Evolutionary conservation across 805 yeast genomes (phyloP), one percentile per base, ranked within the genome.

Genomic region (Pichia ethanolica): DNA sequence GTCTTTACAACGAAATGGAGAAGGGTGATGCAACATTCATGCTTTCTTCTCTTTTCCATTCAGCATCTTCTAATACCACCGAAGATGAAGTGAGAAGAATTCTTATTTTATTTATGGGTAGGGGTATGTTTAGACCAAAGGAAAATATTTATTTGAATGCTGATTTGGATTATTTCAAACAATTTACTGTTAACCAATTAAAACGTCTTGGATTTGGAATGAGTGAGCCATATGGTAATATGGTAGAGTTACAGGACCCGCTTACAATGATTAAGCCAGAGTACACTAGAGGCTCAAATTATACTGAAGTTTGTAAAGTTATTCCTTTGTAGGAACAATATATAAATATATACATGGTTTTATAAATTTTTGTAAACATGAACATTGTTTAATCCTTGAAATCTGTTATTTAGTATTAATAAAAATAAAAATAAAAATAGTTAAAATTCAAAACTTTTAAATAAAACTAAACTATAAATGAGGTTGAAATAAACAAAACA

Each of bases 21-120:
- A 56, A 59, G 40, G 69, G 69, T 27, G 70, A 66, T 49, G 60
- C 53, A 1, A 58, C 59, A 27, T 62, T 65, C 44, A 59, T 65
- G 66, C 53, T 65, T 32, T 68, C 59, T 4, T 60, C 66, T 6
- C 53, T 58, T 20, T 57, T 58, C 49, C 69, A 66, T 54, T 68
- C 62, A 25, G 69, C 63, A 8, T 55, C 64, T 40, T 60, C 65
- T 3, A 66, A 66, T 39, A 32, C 34, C n/a, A 63, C 68, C 13
- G 42, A 36, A 12, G 56, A 58, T 50, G 58, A 61, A 48, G 55
- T 53, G 37, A 56, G 69, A 47, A 59, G 61, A 27, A 54, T 56
- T 13, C 45, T 58, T 7, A 58, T 61, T 27, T 42, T 61, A 20
- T 65, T 66, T 51, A 63, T 63, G 68, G 56, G 59, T 43, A 53